These are phyloP conservation scores for Coemansia sp. DNA, from an alignment of 192 early-diverging fungal species.

Conservation along the genomic window DNA sequence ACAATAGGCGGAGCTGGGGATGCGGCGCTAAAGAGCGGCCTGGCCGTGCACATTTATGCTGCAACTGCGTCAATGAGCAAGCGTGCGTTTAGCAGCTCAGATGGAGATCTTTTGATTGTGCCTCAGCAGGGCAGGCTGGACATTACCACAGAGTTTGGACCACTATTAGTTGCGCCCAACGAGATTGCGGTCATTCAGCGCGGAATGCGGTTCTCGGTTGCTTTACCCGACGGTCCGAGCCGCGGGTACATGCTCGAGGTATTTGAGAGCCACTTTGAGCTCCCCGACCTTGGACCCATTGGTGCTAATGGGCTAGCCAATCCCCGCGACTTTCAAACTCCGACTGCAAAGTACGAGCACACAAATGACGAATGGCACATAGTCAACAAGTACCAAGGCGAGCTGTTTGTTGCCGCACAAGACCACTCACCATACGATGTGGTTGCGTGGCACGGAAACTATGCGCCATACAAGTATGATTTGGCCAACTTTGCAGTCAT, in stretches of 20 bases:
- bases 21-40: conserved; percentile 68
- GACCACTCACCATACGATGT: conserved; percentile 92
- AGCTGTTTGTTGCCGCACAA: conserved; percentile 68
- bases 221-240: conserved; percentile 71
- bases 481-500: conserved; percentile 78
- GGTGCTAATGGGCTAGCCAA: conserved; percentile 95
- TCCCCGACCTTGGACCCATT: conserved; percentile 95
- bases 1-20: conserved; percentile 87
- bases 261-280: conserved; percentile 85
- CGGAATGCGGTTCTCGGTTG: conserved; percentile 82
- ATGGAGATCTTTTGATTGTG: conserved; percentile 90
- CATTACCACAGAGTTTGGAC: conserved; percentile 89
- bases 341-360: conserved; percentile 76
- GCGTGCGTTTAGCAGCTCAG: conserved; percentile 81
- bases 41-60: conserved; percentile 83
- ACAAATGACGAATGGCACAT: conserved; percentile 60
- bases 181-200: conserved; percentile 94
- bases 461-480: conserved; percentile 92
- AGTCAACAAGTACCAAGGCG: conserved; percentile 80
- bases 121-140: conserved; percentile 89
- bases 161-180: conserved; percentile 75
- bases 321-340: conserved; percentile 89
- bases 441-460: conserved; percentile 98
- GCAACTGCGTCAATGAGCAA: conserved; percentile 75
- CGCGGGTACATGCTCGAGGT: conserved; percentile 93